A percentile compares a stretch with the other conserved stretches of the same genome.
phyloP scores from a whole-genome alignment of 345 rosid genomes.

The Camelina sativa region DNA sequence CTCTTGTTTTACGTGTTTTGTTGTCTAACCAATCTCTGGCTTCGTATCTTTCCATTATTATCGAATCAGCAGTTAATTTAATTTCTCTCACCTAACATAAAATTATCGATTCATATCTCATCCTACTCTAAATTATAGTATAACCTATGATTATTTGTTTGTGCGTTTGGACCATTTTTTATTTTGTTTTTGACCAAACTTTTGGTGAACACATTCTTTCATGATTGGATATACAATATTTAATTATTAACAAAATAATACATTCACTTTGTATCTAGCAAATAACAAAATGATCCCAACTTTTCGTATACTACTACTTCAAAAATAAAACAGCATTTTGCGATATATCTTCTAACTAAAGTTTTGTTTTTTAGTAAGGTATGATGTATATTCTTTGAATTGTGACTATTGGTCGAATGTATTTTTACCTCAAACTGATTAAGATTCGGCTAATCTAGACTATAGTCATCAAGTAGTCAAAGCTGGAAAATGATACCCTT shows the following conservation, averaged over 20 bases:
- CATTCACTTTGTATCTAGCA: not conserved
- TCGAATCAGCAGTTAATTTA: not conserved
- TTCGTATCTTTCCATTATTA: conserved; percentile 1
- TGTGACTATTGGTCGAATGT: conserved; percentile 20
- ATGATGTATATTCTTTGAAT: conserved; percentile 5
- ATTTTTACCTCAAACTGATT: conserved; percentile 19
- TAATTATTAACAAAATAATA: not conserved
- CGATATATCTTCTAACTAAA: not conserved
- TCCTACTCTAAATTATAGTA: not conserved
- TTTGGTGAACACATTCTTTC: not conserved
- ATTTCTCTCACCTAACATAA: conserved; percentile 2
- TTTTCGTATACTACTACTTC: no score
- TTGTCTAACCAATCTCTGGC: not conserved
- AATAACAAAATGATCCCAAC: not conserved
- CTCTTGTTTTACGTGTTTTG: not conserved
- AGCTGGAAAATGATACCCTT: conserved; percentile 6
- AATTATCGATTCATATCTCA: not conserved
- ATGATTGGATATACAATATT: not conserved
- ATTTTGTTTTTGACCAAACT: not conserved
- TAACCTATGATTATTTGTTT: not conserved
- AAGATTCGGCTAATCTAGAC: conserved; percentile 40
- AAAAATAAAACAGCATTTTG: no score
- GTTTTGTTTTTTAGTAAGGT: not conserved
- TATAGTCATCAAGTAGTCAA: conserved; percentile 36
- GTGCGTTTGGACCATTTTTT: not conserved